Percentiles rank a stretch among this genome's conserved stretches.
These are phyloP conservation scores for Dendrobium catenatum DNA, from an alignment of 106 monocot species.

Conservation along the genomic window DNA sequence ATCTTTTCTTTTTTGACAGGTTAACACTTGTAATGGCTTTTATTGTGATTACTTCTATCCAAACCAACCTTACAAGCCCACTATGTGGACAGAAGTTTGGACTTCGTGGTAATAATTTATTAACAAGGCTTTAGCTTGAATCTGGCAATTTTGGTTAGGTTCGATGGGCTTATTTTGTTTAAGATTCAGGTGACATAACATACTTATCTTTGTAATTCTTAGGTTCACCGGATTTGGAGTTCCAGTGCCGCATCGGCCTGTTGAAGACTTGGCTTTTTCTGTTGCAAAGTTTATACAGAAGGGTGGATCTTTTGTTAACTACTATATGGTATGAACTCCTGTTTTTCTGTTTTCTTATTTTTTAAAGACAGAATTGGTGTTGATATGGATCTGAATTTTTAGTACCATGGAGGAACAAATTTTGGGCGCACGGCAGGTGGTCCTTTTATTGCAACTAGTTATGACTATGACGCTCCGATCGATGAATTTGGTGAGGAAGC, in stretches of 20 bases:
- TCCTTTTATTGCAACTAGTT: constrained; percentile 45
- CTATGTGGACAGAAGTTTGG: constrained; percentile 39
- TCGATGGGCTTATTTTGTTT: neutral
- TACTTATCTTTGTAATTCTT: neutral
- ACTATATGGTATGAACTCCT: constrained; percentile 39
- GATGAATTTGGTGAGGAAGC: constrained; percentile 48
- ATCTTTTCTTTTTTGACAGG: constrained; percentile 11
- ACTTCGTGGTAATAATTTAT: constrained; percentile 25
- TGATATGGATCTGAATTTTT: neutral
- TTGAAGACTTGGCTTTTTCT: constrained; percentile 44
- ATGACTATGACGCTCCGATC: constrained; percentile 67
- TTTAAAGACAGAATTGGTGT: neutral
- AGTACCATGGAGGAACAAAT: constrained; percentile 65
- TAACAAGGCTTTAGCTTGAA: neutral
- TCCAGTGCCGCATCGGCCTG: constrained; percentile 25
- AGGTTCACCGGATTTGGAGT: constrained; percentile 37
- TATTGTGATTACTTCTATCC: constrained; percentile 20
- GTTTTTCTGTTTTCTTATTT: neutral
- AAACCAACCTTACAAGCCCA: constrained; percentile 16
- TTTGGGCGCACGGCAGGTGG: constrained; percentile 47
- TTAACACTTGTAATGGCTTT: constrained; percentile 41
- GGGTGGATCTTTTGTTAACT: constrained; percentile 31
- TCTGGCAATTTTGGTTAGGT: neutral
- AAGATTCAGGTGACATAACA: neutral
- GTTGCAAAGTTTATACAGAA: constrained; percentile 30